phyloP scores from a whole-genome alignment of 352 stramenopile genomes.

The Globisporangium carolinianum region DNA sequence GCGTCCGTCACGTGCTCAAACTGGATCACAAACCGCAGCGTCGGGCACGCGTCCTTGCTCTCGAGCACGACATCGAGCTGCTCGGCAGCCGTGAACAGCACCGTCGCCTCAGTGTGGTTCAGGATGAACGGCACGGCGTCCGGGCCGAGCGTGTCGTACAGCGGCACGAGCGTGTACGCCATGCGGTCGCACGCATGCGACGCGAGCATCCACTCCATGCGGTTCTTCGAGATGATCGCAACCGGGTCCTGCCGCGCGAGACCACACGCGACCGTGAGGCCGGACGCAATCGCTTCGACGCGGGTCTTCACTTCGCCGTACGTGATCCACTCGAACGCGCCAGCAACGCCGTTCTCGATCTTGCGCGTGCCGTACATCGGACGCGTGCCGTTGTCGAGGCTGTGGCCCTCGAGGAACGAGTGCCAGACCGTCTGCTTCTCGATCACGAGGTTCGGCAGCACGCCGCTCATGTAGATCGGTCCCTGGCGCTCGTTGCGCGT shows the following conservation, averaged over 20 bases:
- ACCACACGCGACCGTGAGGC: slow-evolving; percentile 21
- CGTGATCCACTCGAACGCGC: slow-evolving; percentile 49
- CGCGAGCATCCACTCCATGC: slow-evolving; percentile 55
- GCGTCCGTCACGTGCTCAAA: slow-evolving; percentile 40
- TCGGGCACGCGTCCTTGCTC: slow-evolving; percentile 39
- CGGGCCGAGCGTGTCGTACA: slow-evolving; percentile 76
- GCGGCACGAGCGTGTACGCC: slow-evolving; percentile 57
- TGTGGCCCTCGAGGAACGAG: slow-evolving; percentile 10
- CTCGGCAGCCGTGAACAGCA: slow-evolving; percentile 47
- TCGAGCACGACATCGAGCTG: slow-evolving; percentile 58
- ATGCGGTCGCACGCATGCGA: slow-evolving; percentile 54
- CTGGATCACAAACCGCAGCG: slow-evolving; percentile 44
- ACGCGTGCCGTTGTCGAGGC: slow-evolving; percentile 15
- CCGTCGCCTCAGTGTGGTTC: slow-evolving; percentile 62
- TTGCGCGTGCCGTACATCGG: slow-evolving; percentile 33
- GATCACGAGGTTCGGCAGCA: slow-evolving; percentile 3
- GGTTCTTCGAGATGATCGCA: slow-evolving; percentile 66
- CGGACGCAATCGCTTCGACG: slow-evolving; percentile 32
- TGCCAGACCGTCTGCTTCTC: slow-evolving; percentile 17
- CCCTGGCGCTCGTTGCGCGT: slow-evolving; percentile 15
- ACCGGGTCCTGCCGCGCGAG: slow-evolving; percentile 45
- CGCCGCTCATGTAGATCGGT: slow-evolving; percentile 14
- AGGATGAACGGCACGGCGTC: slow-evolving; percentile 64
- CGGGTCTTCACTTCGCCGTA: slow-evolving; percentile 39
- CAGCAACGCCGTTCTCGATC: slow-evolving; percentile 34